phyloP scores from a whole-genome alignment of 768 basidiomycete species.

The Rhodosporidiobolus sp. region DNA sequence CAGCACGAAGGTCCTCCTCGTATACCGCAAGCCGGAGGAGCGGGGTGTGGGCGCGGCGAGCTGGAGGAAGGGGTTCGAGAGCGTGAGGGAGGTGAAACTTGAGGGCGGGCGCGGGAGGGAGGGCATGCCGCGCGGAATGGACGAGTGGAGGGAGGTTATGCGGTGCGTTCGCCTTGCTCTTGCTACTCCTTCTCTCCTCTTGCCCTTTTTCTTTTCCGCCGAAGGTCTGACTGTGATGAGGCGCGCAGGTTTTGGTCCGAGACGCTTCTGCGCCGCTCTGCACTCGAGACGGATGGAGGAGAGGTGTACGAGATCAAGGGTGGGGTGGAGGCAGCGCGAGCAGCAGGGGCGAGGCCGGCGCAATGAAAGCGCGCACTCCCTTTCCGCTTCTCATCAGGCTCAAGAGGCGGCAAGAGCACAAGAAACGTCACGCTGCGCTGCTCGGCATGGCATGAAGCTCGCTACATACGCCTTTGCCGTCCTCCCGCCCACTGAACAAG shows the following conservation, averaged over 20 bases:
- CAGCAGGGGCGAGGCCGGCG: not conserved
- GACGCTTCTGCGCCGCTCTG: constrained; percentile 57
- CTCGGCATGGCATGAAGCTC: too few species aligned
- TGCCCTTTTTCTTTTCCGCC: not conserved
- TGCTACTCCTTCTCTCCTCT: not conserved
- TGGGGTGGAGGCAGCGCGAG: constrained; percentile 12
- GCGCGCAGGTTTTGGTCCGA: constrained; percentile 67
- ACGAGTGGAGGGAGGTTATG: constrained; percentile 83
- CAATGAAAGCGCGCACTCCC: too few species aligned
- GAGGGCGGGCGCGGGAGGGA: constrained; percentile 43
- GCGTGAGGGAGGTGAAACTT: constrained; percentile 55
- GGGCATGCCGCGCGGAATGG: constrained; percentile 72
- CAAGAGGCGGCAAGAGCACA: too few species aligned
- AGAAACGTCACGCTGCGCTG: too few species aligned
- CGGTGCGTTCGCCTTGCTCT: constrained; percentile 45
- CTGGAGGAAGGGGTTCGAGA: constrained; percentile 61
- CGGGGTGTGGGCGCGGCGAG: constrained; percentile 54
- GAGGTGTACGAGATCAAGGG: constrained; percentile 49
- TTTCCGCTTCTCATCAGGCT: too few species aligned
- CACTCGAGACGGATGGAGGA: constrained; percentile 62
- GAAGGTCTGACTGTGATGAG: not conserved
- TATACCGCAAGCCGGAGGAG: constrained; percentile 56
- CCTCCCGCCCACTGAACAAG: too few species aligned
- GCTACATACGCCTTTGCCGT: too few species aligned
- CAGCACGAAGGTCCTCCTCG: constrained; percentile 63